A percentile compares a stretch with the other conserved stretches of the same genome.
Evolutionary conservation across 2,329 filamentous ascomycete species (phyloP).

Genomic region (Nemania sp.): DNA sequence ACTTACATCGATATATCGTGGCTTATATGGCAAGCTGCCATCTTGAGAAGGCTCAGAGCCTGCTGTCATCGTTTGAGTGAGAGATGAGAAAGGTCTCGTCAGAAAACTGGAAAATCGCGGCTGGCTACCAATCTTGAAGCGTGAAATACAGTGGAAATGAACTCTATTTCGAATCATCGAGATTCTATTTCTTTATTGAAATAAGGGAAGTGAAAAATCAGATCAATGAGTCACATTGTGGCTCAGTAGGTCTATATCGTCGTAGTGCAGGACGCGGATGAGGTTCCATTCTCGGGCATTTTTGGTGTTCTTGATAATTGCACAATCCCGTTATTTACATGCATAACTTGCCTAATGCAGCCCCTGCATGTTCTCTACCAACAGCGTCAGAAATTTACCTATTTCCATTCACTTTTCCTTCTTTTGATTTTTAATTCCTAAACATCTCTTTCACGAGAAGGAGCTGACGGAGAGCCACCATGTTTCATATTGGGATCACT

Average conservation of each 20-base stretch:
- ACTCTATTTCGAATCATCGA: constrained; percentile 24
- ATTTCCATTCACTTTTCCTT: too few relatives aligned
- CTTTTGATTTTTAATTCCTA: too few relatives aligned
- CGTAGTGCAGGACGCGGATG: too few relatives aligned
- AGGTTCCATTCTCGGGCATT: too few relatives aligned
- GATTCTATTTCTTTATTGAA: background rate
- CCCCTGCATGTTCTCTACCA: too few relatives aligned
- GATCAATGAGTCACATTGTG: constrained; percentile 16
- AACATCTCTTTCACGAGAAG: background rate
- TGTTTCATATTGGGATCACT: background rate
- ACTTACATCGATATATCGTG: constrained; percentile 66
- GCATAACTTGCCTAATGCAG: background rate
- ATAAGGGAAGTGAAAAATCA: background rate
- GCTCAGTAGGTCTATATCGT: too few relatives aligned
- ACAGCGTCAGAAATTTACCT: too few relatives aligned
- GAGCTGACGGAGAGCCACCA: too few relatives aligned
- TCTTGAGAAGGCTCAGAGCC: constrained; percentile 27
- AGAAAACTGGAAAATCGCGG: constrained; percentile 4
- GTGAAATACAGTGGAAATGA: constrained; percentile 17
- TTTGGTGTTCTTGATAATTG: constrained; percentile 1
- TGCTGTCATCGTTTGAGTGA: constrained; percentile 31
- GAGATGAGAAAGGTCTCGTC: constrained; percentile 24
- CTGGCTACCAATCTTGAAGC: constrained; percentile 14
- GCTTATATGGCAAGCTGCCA: constrained; percentile 42
- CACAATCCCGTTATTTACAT: constrained; percentile 4